phyloP scores from a whole-genome alignment of 768 basidiomycete species.

The Rubroboletus satanas region DNA sequence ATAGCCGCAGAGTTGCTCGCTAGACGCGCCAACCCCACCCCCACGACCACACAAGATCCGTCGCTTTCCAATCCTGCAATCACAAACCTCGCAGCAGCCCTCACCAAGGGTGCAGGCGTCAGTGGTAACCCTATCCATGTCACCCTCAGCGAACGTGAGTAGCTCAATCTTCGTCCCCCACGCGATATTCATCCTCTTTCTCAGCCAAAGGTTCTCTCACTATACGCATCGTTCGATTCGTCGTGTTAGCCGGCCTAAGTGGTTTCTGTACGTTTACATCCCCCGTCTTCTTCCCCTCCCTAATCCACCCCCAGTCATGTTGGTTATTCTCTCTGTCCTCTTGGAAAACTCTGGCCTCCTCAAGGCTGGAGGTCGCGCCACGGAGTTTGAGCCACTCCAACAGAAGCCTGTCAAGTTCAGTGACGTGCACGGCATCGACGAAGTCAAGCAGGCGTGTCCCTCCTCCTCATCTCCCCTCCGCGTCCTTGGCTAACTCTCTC shows the following conservation, averaged over 20 bases:
- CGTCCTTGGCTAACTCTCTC: conserved; percentile 3
- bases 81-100: conserved; percentile 40
- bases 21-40: conserved; percentile 15
- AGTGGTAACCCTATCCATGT: conserved; percentile 69
- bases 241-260: conserved; percentile 50
- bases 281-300: neutral
- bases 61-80: conserved; percentile 33
- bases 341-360: conserved; percentile 92
- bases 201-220: conserved; percentile 68
- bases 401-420: conserved; percentile 85
- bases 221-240: conserved; percentile 58
- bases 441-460: conserved; percentile 83
- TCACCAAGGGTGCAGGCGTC: conserved; percentile 42
- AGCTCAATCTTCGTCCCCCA: neutral
- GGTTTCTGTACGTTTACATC: conserved; percentile 57
- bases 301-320: conserved; percentile 49
- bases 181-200: neutral
- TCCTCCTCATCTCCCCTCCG: neutral
- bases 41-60: conserved; percentile 7
- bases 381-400: conserved; percentile 79
- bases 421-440: conserved; percentile 97
- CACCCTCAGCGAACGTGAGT: conserved; percentile 76
- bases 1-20: conserved; percentile 42
- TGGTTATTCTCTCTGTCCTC: conserved; percentile 83
- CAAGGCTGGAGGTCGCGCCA: conserved; percentile 77